These are phyloP conservation scores for Uromyces viciae-fabae DNA, from an alignment of 1,284 basidiomycete genomes.

Conservation along the genomic window DNA sequence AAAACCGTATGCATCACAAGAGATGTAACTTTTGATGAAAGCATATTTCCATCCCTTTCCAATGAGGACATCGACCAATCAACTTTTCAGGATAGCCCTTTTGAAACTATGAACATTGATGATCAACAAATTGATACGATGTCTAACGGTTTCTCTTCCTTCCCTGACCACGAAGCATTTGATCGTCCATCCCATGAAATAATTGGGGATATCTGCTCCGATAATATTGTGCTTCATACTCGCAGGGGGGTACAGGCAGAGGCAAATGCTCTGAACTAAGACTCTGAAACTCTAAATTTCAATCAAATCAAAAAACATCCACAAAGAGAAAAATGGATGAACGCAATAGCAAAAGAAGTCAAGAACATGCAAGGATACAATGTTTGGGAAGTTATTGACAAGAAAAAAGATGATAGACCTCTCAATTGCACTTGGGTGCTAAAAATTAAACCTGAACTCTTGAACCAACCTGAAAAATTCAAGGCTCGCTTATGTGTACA, in stretches of 20 bases:
- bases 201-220: too few relatives aligned
- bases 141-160: too few relatives aligned
- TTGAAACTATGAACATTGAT: too few relatives aligned
- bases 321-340: neutral
- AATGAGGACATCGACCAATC: neutral
- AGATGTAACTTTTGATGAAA: neutral
- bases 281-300: too few relatives aligned
- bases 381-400: neutral
- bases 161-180: too few relatives aligned
- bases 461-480: neutral
- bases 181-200: too few relatives aligned
- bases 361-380: neutral
- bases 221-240: too few relatives aligned
- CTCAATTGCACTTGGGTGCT: constrained; percentile 11
- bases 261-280: too few relatives aligned
- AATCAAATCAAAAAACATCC: neutral
- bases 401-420: neutral
- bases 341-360: neutral
- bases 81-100: neutral
- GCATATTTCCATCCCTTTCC: neutral
- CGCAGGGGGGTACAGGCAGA: too few relatives aligned
- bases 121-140: too few relatives aligned
- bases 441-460: neutral
- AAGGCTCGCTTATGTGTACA: neutral
- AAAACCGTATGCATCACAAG: neutral